Conservation (phyloP, 306 rosid genomes). For the Carpinus viminea region DNA sequence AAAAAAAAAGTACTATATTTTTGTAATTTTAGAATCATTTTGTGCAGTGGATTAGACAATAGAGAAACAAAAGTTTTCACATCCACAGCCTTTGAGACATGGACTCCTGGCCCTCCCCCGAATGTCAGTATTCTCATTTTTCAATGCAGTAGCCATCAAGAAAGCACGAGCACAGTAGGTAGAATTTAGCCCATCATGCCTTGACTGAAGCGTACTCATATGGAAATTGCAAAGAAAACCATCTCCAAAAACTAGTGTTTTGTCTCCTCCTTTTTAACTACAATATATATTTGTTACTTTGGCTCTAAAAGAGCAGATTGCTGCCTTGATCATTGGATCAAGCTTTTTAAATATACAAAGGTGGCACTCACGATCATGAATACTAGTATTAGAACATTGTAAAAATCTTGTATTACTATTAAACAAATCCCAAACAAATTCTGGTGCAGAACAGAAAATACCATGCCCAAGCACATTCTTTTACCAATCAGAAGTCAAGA, state of each 20-base stretch:
- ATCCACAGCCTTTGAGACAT: too few relatives aligned
- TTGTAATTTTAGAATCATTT: too few relatives aligned
- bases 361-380: slow-evolving; percentile 1
- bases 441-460: slow-evolving; percentile 33
- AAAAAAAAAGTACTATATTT: too few relatives aligned
- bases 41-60: too few relatives aligned
- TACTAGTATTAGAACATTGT: slow-evolving; percentile 7
- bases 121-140: too few relatives aligned
- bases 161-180: too few relatives aligned
- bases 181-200: too few relatives aligned
- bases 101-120: too few relatives aligned
- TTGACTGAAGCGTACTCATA: neutral
- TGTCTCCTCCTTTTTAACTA: neutral
- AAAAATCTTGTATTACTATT: slow-evolving; percentile 16
- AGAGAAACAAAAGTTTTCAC: too few relatives aligned
- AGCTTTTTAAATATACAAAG: neutral
- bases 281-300: too few relatives aligned
- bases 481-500: slow-evolving; percentile 29
- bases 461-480: slow-evolving; percentile 33
- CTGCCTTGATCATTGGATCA: neutral
- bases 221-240: neutral
- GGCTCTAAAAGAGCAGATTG: neutral
- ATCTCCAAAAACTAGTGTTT: neutral
- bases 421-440: slow-evolving; percentile 13
- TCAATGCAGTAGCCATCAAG: too few relatives aligned